These are phyloP conservation scores for Albizia julibrissin DNA, from an alignment of 306 rosid species.

Conservation along the genomic window DNA sequence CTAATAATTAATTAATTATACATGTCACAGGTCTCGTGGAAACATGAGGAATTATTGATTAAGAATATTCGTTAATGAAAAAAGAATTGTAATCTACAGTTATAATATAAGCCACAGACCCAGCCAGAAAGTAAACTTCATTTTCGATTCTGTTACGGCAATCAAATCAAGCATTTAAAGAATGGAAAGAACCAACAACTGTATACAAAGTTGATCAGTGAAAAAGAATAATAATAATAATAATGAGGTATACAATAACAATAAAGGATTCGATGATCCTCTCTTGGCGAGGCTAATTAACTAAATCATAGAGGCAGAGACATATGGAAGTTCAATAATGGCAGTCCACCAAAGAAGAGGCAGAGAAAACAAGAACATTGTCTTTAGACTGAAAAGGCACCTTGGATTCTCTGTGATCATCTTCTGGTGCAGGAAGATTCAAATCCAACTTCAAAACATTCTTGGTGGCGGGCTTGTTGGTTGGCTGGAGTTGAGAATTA, in stretches of 20 bases:
- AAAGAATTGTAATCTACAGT: conserved; percentile 18
- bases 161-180: conserved; percentile 22
- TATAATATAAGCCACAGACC: background rate
- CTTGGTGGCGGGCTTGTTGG: conserved; percentile 37
- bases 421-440: conserved; percentile 89
- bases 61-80: background rate
- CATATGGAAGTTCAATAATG: conserved; percentile 49
- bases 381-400: conserved; percentile 49
- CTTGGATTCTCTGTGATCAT: conserved; percentile 49
- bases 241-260: conserved; percentile 29
- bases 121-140: conserved; percentile 22
- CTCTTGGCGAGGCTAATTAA: conserved; percentile 24
- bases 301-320: background rate
- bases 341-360: conserved; percentile 78
- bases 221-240: background rate
- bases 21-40: no score
- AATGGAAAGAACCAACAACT: conserved; percentile 53
- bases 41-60: no score
- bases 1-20: no score
- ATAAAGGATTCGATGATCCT: background rate
- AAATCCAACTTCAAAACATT: conserved; percentile 63
- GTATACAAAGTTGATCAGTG: conserved; percentile 25
- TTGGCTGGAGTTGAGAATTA: background rate
- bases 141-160: conserved; percentile 14
- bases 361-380: conserved; percentile 62